These are phyloP conservation scores for Conoideocrella luteorostrata DNA, from an alignment of 2,329 filamentous ascomycete genomes.

Conservation along the genomic window DNA sequence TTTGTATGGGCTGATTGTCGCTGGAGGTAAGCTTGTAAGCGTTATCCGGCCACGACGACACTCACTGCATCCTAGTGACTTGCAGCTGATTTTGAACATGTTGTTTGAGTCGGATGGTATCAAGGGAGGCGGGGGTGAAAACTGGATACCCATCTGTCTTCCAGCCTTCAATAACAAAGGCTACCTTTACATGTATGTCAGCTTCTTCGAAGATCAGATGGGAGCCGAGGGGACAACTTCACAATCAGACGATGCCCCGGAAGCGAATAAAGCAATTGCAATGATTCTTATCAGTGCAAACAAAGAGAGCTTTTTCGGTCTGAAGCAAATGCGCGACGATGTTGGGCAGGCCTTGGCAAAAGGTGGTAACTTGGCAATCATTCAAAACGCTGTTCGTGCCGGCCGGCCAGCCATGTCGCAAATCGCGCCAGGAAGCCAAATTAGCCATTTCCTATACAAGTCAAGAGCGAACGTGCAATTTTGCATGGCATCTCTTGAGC, in stretches of 20 bases:
- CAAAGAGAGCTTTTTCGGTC: conserved; percentile 86
- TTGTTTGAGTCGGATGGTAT: conserved; percentile 91
- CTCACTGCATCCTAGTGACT: conserved; percentile 88
- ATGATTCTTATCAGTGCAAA: conserved; percentile 88
- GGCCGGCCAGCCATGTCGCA: conserved; percentile 68
- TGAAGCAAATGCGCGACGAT: conserved; percentile 66
- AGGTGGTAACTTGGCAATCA: conserved; percentile 67
- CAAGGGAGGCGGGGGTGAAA: conserved; percentile 84
- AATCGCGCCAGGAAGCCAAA: conserved; percentile 70
- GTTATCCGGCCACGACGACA: conserved; percentile 92
- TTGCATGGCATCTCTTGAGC: conserved; percentile 75
- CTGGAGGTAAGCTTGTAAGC: conserved; percentile 86
- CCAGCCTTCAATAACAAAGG: conserved; percentile 96
- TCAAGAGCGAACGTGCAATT: conserved; percentile 93
- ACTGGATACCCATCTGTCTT: conserved; percentile 93
- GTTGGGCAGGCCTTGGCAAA: conserved; percentile 64
- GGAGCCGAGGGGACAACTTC: conserved; percentile 32
- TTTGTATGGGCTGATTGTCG: conserved; percentile 89
- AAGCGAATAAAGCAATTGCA: conserved; percentile 73
- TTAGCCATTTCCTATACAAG: conserved; percentile 95
- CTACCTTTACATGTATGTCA: conserved; percentile 98
- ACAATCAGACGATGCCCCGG: conserved; percentile 52
- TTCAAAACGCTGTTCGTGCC: conserved; percentile 61
- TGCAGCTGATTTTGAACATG: conserved; percentile 99
- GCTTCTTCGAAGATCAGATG: conserved; percentile 66